A percentile compares a stretch with the other conserved stretches of the same genome.
Evolutionary conservation across 75 land plant genomes (phyloP).

Genomic region (Pinus tabuliformis): DNA sequence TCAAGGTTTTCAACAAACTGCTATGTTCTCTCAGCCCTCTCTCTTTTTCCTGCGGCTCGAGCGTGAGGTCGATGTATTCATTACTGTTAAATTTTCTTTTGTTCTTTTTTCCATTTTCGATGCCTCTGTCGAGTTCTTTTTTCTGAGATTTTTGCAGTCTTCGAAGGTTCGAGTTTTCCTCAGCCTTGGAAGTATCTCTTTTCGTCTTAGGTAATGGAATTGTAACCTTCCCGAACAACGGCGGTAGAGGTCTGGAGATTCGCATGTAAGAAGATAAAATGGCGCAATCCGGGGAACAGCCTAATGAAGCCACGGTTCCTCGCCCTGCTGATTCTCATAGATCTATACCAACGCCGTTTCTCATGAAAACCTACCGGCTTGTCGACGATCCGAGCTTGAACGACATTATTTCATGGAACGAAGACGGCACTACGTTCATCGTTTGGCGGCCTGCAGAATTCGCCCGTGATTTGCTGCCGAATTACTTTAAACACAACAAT

Average conservation of each 20-base stretch:
- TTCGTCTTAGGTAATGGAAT: background rate
- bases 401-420: constrained; percentile 43
- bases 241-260: background rate
- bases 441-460: constrained; percentile 56
- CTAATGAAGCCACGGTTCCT: background rate
- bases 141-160: background rate
- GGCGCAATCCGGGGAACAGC: background rate
- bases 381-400: constrained; percentile 36
- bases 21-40: background rate
- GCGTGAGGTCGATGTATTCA: background rate
- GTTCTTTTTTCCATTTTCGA: background rate
- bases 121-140: background rate
- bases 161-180: background rate
- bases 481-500: constrained; percentile 52
- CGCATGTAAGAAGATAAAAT: background rate
- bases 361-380: constrained; percentile 46
- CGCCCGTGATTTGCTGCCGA: constrained; percentile 41
- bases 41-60: background rate
- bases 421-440: constrained; percentile 38
- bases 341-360: constrained; percentile 37
- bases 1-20: background rate
- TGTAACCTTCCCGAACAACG: background rate
- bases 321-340: constrained; percentile 11
- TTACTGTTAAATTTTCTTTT: background rate
- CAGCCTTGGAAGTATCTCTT: background rate